Base-by-base conservation (phyloP, 1,139 yeast genomes). In the Nadsonia commutata region DNA sequence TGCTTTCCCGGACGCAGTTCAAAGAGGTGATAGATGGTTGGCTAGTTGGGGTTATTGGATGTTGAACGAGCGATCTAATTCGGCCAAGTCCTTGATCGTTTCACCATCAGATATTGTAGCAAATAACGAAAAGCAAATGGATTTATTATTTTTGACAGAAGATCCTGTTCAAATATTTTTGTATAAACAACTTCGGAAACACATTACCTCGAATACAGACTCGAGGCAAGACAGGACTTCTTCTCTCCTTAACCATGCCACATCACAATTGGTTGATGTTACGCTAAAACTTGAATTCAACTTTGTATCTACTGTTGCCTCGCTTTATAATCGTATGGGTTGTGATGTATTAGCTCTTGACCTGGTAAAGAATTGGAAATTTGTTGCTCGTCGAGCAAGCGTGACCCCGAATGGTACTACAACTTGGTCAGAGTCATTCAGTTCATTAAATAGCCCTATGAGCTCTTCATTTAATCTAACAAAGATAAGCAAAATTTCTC, bases 31-130 rank as follows among this genome's bases (percentile, higher is more conserved):
- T 58, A 65, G 86, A 49, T 88, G 96, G 96, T 69, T 74, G 31
- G 70, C 80, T 7, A 81, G 93, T 57, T 86, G 90, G 80, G 74
- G 83, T 2, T 78, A 76, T 51, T 82, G 93, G 90, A 76, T 74
- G 50, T 52, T 80, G 36, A 52, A 49, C 3, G 43, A 45, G 7
- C 45, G 49, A 19, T 43, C 49, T 7, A 45, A 47, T 13, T 48
- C 62, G 1, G 48, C 56, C 3, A 44, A 49, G 17, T 53, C 56
- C 5, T 48, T 57, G 19, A 27, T 27, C 13, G 16, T 27, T 13
- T 22, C 46, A 1, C 50, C 50, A 8, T 41, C 41, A 18, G 46
- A 43, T 11, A 39, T 47, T 13, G 38, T 47, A 13, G 44, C 40
- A 11, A 36, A 20, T 8, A 43, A 43, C 20, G 36, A 31, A 2